Percentiles rank a stretch among this genome's conserved stretches.
phyloP scores from a whole-genome alignment of 495 filamentous ascomycete genomes.

The Aspergillus olivimuriae region DNA sequence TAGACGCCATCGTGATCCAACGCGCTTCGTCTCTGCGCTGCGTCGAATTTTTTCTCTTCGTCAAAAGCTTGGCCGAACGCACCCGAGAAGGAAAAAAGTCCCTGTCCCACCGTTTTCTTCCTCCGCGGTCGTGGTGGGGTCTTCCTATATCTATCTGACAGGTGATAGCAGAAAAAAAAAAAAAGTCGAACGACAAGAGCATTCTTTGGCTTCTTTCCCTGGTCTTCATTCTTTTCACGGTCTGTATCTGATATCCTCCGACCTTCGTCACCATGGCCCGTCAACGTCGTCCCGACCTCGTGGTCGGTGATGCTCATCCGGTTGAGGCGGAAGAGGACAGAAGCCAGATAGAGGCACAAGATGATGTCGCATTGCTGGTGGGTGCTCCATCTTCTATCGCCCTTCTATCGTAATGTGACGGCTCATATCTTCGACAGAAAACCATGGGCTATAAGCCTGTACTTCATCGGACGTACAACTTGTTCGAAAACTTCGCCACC shows the following conservation, averaged over 20 bases:
- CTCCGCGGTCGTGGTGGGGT: too few species aligned
- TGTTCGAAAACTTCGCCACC: constrained; percentile 50
- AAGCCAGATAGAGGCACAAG: constrained; percentile 24
- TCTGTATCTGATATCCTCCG: constrained; percentile 1
- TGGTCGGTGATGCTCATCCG: constrained; percentile 20
- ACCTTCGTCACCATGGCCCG: constrained; percentile 2
- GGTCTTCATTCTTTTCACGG: neutral
- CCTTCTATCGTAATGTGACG: too few species aligned
- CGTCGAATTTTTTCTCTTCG: neutral
- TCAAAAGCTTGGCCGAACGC: too few species aligned
- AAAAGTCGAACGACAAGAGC: too few species aligned
- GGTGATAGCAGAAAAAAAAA: too few species aligned
- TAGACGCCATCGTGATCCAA: neutral
- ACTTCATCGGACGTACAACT: constrained; percentile 41
- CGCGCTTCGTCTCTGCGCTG: neutral
- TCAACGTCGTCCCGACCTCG: constrained; percentile 20
- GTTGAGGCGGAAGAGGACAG: constrained; percentile 24
- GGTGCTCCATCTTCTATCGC: too few species aligned
- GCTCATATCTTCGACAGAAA: constrained; percentile 26
- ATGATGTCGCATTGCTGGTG: constrained; percentile 41
- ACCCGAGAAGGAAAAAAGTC: too few species aligned
- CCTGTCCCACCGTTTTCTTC: too few species aligned
- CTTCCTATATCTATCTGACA: too few species aligned
- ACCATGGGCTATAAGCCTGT: constrained; percentile 47
- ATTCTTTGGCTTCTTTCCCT: neutral